Evolutionary conservation across 768 basidiomycete species (phyloP), one percentile per base, ranked within the genome.

Genomic region (Boletus subparvulus): DNA sequence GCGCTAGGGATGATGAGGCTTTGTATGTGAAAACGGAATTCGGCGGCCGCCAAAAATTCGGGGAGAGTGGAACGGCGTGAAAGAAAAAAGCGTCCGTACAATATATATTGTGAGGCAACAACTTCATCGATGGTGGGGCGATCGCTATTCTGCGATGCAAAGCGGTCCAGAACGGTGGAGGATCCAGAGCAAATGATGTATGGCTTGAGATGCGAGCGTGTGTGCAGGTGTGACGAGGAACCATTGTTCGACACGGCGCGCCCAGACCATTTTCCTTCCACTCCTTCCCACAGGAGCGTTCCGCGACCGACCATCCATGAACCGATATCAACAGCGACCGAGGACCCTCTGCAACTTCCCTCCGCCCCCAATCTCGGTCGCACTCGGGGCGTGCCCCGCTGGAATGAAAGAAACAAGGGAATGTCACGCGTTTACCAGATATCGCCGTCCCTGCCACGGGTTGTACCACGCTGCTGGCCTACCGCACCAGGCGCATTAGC

Each of bases 81-180:
- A 86, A 78, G 77, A 82, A 85, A 81, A 81, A 74, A 86, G 87
- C 88, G 88, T 90, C 88, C 88, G 86, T 87, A 74, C 77, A 72
- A 73, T 73, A 73, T 59, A 73, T 71, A 73, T 74, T 64, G 63
- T 71, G 73, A 80, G 73, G 73, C 73, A 73, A 74, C 67, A 60
- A 68, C 63, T 62, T 71, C 65, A 56, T 71, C 55, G 68, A 63
- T 68, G 69, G 61, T 52, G 62, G 52, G 42, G 55, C 48, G 56
- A 47, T 70, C 59, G 62, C 50, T 52, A 44, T 55, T 58, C 60
- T 66, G 59, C 50, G 30, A 47, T 53, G 66, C 50, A 55, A 55
- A 63, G 58, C 44, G 52, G 56, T 60, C 60, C 47, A 62, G 55
- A 60, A 55, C 33, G 59, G 62, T 26, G 24, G 58, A 54, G 47